These are phyloP conservation scores for Sphaerosporella brunnea DNA, from an alignment of 495 filamentous ascomycete species.

Conservation along the genomic window DNA sequence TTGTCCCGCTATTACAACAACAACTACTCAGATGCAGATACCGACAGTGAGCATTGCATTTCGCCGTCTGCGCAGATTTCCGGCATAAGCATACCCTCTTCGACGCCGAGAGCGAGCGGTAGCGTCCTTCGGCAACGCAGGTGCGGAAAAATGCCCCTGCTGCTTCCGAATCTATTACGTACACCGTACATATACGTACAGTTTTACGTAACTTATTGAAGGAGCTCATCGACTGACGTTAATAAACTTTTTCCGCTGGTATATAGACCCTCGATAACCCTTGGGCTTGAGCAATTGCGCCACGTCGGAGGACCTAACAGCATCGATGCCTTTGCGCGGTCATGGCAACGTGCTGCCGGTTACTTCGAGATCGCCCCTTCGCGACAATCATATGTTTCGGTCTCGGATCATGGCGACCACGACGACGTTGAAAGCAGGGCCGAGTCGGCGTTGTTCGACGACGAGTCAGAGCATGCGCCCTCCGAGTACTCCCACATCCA, in stretches of 20 bases:
- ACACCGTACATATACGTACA: conserved; percentile 6
- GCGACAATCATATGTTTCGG: conserved; percentile 49
- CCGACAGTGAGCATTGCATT: neutral
- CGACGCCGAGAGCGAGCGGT: too few relatives aligned
- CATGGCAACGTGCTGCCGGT: conserved; percentile 79
- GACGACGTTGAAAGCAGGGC: conserved; percentile 16
- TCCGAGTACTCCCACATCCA: conserved; percentile 27
- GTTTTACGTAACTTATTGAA: conserved; percentile 6
- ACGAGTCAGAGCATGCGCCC: conserved; percentile 28
- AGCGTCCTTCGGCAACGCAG: neutral
- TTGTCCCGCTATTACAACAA: conserved; percentile 12
- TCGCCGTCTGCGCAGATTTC: conserved; percentile 1
- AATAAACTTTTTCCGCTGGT: conserved; percentile 5
- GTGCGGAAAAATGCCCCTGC: neutral
- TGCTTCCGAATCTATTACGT: conserved; percentile 1
- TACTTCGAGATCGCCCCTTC: conserved; percentile 73
- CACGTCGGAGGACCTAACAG: conserved; percentile 84
- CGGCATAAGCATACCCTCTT: conserved; percentile 3
- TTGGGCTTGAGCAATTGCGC: conserved; percentile 47
- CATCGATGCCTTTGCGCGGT: conserved; percentile 82
- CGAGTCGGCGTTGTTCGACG: neutral
- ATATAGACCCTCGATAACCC: conserved; percentile 53
- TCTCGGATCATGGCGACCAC: conserved; percentile 31
- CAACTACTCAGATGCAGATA: neutral
- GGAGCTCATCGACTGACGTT: conserved; percentile 10